Evolutionary conservation across 78 protist genomes (phyloP).

Genomic region (Carpediemonas membranifera): DNA sequence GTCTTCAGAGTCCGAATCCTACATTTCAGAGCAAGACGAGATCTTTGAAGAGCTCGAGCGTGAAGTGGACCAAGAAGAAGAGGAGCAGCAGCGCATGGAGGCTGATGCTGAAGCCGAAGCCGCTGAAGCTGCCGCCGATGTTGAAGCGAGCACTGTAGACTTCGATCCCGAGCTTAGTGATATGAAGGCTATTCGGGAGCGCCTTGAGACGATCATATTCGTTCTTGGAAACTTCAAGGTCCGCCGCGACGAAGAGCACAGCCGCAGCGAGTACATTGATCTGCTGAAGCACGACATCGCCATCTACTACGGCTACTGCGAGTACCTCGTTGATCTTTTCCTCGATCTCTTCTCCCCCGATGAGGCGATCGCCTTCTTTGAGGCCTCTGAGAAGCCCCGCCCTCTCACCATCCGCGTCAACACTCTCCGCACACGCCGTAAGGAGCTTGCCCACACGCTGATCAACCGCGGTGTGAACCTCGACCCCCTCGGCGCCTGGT

Average conservation of each 20-base stretch:
- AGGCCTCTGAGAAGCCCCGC: conserved; percentile 79
- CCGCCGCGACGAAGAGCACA: conserved; percentile 19
- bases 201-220: conserved; percentile 8
- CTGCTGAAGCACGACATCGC: conserved; percentile 57
- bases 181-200: background rate
- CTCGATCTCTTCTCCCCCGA: conserved; percentile 56
- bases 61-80: no score
- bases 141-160: background rate
- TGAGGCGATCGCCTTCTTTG: conserved; percentile 70
- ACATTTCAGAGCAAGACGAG: no score
- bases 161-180: background rate
- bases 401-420: conserved; percentile 91
- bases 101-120: background rate
- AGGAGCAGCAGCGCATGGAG: background rate
- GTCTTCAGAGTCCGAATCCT: no score
- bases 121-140: background rate
- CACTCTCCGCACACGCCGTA: conserved; percentile 72
- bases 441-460: conserved; percentile 59
- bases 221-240: conserved; percentile 26
- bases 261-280: conserved; percentile 58
- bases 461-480: conserved; percentile 61
- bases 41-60: no score
- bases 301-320: conserved; percentile 58
- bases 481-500: conserved; percentile 62
- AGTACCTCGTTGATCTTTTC: conserved; percentile 50